These are phyloP conservation scores for Plasmopara viticola DNA, from an alignment of 352 stramenopile genomes.

Conservation along the genomic window DNA sequence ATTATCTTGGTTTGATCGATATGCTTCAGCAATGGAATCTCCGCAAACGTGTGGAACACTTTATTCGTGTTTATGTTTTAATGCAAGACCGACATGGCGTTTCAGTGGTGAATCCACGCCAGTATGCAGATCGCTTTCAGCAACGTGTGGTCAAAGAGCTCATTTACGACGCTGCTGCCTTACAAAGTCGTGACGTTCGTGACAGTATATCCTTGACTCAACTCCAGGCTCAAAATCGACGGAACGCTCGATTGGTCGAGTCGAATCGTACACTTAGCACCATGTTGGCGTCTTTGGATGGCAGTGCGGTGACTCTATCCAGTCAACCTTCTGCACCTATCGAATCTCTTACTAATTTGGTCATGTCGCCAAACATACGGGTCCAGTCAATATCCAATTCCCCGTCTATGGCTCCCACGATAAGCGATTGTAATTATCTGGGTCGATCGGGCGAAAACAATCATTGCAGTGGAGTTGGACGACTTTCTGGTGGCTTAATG, in stretches of 20 bases:
- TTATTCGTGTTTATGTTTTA: constrained; percentile 63
- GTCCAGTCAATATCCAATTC: constrained; percentile 5
- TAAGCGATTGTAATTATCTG: neutral
- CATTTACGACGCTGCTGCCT: constrained; percentile 47
- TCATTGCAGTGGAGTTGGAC: constrained; percentile 13
- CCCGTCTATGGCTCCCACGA: constrained; percentile 6
- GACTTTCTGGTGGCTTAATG: constrained; percentile 35
- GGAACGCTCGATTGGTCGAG: constrained; percentile 36
- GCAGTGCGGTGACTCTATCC: constrained; percentile 8
- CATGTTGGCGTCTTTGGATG: constrained; percentile 47
- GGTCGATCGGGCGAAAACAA: constrained; percentile 14
- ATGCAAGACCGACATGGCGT: constrained; percentile 69
- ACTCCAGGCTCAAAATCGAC: constrained; percentile 38
- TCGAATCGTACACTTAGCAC: constrained; percentile 44
- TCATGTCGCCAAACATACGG: constrained; percentile 15
- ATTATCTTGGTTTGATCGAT: constrained; percentile 94
- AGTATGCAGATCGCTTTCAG: constrained; percentile 76
- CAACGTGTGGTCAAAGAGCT: constrained; percentile 67
- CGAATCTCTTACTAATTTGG: constrained; percentile 10
- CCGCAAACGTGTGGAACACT: constrained; percentile 86
- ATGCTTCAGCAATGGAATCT: constrained; percentile 94
- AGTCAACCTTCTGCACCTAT: constrained; percentile 20
- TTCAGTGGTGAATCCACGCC: constrained; percentile 58
- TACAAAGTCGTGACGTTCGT: constrained; percentile 15
- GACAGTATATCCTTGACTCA: constrained; percentile 33